These are phyloP conservation scores for Bremia lactucae DNA, from an alignment of 352 stramenopile genomes.

Conservation along the genomic window DNA sequence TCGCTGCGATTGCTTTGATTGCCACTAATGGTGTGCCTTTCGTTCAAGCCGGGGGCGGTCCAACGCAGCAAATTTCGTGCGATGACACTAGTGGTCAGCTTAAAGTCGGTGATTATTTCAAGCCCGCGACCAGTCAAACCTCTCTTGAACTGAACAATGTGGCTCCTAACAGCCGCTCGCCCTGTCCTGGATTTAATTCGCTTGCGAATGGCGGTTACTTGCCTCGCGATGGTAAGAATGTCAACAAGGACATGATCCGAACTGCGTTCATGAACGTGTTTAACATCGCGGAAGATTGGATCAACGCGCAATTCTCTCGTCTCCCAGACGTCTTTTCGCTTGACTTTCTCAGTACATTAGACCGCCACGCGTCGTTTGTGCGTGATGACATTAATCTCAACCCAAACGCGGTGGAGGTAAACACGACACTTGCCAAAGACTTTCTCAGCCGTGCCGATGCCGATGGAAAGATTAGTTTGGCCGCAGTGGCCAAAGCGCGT, in stretches of 20 bases:
- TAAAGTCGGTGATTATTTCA: conserved; percentile 4
- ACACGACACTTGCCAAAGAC: conserved; percentile 15
- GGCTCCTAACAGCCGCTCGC: neutral
- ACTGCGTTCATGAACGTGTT: conserved; percentile 25
- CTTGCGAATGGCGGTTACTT: conserved; percentile 5
- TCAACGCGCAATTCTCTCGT: conserved; percentile 6
- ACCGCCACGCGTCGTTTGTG: conserved; percentile 32
- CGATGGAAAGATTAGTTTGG: conserved; percentile 14
- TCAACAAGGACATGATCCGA: conserved; percentile 11
- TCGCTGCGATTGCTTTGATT: conserved; percentile 1
- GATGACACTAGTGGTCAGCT: neutral
- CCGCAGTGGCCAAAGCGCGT: conserved; percentile 14
- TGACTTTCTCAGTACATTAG: conserved; percentile 22
- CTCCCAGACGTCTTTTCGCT: conserved; percentile 20
- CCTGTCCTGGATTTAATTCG: conserved; percentile 7
- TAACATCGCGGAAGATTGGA: conserved; percentile 20
- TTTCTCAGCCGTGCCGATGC: conserved; percentile 14
- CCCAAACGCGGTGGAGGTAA: conserved; percentile 18
- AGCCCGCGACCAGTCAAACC: neutral
- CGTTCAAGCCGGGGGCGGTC: neutral
- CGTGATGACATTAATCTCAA: conserved; percentile 23
- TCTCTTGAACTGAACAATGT: conserved; percentile 1
- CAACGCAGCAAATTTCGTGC: neutral
- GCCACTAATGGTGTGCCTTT: neutral
- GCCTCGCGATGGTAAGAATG: conserved; percentile 17